Percentiles rank a stretch among this genome's conserved stretches.
Evolutionary conservation across 2,329 filamentous ascomycete genomes (phyloP).

Genomic region (Hawksworthiomyces lignivorus): DNA sequence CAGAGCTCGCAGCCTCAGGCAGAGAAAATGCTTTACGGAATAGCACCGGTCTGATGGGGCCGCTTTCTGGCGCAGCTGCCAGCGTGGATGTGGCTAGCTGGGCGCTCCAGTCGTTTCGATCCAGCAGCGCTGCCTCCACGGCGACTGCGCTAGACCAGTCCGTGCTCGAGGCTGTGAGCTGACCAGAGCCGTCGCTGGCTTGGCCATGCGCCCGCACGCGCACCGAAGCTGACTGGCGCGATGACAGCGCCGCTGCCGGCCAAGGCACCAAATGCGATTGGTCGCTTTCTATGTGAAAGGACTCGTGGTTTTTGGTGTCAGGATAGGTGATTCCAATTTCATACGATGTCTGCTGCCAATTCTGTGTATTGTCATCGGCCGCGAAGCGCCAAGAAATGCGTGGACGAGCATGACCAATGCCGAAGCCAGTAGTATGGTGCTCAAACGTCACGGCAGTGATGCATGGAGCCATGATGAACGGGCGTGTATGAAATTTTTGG

Average conservation of each 20-base stretch:
- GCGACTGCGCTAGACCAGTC: neutral
- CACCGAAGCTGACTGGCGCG: neutral
- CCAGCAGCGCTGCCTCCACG: neutral
- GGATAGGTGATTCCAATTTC: neutral
- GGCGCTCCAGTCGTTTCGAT: neutral
- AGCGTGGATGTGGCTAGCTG: neutral
- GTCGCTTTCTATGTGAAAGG: neutral
- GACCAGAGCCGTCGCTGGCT: neutral
- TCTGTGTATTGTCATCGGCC: neutral
- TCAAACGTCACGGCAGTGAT: too few relatives aligned
- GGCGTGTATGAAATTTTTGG: too few relatives aligned
- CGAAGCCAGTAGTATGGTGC: neutral
- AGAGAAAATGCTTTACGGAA: neutral
- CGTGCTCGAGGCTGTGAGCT: neutral
- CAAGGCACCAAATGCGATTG: neutral
- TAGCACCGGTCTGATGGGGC: neutral
- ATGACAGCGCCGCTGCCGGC: neutral
- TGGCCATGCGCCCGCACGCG: neutral
- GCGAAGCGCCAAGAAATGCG: neutral
- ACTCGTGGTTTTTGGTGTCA: neutral
- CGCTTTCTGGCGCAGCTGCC: too few relatives aligned
- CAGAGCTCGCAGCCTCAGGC: neutral
- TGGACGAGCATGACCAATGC: neutral
- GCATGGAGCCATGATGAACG: too few relatives aligned
- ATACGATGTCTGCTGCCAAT: neutral